phyloP scores from a whole-genome alignment of 2,329 filamentous ascomycete species.

The Colletotrichum cuscutae region DNA sequence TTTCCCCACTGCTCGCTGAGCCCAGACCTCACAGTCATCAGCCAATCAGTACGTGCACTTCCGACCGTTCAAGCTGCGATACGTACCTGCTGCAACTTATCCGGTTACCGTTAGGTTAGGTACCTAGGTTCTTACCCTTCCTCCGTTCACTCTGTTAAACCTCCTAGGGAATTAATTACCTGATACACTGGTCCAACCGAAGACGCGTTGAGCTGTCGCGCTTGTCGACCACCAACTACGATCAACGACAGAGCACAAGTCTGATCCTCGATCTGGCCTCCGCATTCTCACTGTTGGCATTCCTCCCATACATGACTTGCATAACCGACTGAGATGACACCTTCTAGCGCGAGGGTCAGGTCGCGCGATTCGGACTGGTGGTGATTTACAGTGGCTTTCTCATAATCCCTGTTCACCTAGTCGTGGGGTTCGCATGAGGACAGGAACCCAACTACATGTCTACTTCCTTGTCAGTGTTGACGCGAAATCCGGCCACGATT shows the following conservation, averaged over 20 bases:
- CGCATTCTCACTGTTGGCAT: not conserved
- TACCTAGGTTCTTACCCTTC: too few relatives aligned
- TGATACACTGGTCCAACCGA: not conserved
- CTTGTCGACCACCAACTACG: constrained; percentile 5
- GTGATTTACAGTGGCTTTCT: not conserved
- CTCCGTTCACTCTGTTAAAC: too few relatives aligned
- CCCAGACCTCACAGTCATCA: not conserved
- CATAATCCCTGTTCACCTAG: not conserved
- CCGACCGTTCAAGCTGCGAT: not conserved
- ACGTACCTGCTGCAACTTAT: not conserved
- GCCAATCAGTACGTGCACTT: not conserved
- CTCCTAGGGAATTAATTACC: not conserved
- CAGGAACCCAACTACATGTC: not conserved
- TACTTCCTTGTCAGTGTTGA: not conserved
- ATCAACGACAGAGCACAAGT: constrained; percentile 2
- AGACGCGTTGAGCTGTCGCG: constrained; percentile 7
- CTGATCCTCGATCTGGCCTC: not conserved
- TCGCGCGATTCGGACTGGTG: not conserved
- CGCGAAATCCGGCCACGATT: not conserved
- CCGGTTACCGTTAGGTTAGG: too few relatives aligned
- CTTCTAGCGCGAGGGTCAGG: not conserved
- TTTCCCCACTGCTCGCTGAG: not conserved
- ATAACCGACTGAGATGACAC: not conserved
- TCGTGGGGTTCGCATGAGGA: not conserved
- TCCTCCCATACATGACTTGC: not conserved